These are phyloP conservation scores for Xenoacremonium recifei DNA, from an alignment of 2,329 filamentous ascomycete species.

Conservation along the genomic window DNA sequence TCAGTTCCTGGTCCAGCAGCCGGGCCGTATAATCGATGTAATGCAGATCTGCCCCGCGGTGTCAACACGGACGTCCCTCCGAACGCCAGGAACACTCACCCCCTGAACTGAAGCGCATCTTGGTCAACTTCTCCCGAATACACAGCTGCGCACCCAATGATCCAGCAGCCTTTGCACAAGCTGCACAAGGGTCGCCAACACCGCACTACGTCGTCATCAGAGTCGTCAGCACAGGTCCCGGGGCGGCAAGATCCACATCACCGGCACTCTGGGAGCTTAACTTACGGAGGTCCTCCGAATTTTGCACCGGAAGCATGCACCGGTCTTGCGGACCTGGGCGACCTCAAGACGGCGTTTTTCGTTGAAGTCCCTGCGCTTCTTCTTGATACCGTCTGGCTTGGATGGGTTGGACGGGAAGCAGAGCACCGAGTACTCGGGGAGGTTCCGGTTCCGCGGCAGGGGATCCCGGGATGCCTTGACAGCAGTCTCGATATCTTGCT, in stretches of 20 bases:
- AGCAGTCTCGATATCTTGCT: conserved; percentile 1
- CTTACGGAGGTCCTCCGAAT: conserved; percentile 26
- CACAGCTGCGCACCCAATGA: conserved; percentile 23
- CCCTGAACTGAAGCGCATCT: conserved; percentile 27
- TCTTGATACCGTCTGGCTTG: conserved; percentile 23
- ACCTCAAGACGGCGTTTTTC: conserved; percentile 24
- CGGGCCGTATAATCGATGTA: conserved; percentile 28
- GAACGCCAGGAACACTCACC: conserved; percentile 11
- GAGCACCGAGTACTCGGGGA: conserved; percentile 23
- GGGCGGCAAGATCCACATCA: too few relatives aligned
- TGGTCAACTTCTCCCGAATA: conserved; percentile 26
- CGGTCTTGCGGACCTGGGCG: conserved; percentile 24
- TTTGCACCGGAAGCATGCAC: conserved; percentile 27
- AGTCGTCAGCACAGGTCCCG: background rate
- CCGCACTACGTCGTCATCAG: conserved; percentile 18
- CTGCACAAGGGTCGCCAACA: conserved; percentile 22
- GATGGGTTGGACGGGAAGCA: conserved; percentile 28
- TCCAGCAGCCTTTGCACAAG: conserved; percentile 23
- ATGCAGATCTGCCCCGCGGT: conserved; percentile 25
- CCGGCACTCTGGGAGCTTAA: conserved; percentile 1
- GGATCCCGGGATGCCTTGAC: conserved; percentile 5
- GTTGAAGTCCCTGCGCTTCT: conserved; percentile 26
- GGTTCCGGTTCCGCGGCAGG: conserved; percentile 7
- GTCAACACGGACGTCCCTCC: conserved; percentile 5
- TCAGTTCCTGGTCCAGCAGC: conserved; percentile 24